Evolutionary conservation across 331 rosid species (phyloP).

Genomic region (Ulmus americana): DNA sequence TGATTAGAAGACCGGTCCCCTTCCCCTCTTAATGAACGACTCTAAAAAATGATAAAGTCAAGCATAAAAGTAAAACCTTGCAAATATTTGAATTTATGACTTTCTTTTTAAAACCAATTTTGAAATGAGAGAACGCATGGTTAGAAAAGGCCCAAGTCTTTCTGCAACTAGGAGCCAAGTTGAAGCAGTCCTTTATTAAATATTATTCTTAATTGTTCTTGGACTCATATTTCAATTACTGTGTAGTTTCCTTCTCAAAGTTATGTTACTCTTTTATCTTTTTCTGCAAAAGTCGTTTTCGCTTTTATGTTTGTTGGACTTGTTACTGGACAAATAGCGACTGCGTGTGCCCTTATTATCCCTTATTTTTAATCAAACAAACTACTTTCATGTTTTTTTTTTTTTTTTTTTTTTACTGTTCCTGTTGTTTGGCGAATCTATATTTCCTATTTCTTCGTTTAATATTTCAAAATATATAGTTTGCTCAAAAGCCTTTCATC

Average conservation of each 20-base stretch:
- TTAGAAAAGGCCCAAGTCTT: neutral
- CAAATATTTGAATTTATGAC: neutral
- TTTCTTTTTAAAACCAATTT: neutral
- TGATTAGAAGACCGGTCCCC: no score
- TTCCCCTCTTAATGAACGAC: no score
- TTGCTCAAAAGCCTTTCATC: no score
- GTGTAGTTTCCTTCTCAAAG: neutral
- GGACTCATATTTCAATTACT: neutral
- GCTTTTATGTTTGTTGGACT: neutral
- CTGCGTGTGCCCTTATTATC: neutral
- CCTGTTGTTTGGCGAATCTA: neutral
- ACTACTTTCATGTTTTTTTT: neutral
- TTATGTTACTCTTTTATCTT: neutral
- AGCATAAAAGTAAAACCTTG: neutral
- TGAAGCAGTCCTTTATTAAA: neutral
- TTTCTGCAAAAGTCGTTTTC: conserved; percentile 3
- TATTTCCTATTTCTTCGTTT: no score
- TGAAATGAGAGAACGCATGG: conserved; percentile 6
- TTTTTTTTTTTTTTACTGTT: neutral
- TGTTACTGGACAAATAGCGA: neutral
- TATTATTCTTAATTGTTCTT: neutral
- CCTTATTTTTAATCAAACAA: neutral
- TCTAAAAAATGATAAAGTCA: neutral
- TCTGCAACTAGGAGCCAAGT: conserved; percentile 2
- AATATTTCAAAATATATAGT: no score